Evolutionary conservation across 2,329 filamentous ascomycete genomes (phyloP).

Genomic region (Dothidotthia symphoricarpi): DNA sequence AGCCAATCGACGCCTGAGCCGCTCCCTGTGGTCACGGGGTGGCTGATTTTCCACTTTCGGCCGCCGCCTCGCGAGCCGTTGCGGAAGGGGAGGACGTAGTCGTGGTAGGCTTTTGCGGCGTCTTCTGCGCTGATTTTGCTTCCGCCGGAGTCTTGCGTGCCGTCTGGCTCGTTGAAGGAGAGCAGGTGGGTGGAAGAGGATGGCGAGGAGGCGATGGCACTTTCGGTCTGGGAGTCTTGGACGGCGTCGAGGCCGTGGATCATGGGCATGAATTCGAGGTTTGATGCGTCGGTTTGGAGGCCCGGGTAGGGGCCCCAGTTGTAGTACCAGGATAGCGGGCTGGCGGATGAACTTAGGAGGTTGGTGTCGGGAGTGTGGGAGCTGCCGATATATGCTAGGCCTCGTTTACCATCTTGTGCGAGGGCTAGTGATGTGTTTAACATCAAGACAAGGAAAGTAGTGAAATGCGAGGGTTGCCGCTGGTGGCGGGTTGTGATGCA

Average conservation of each 20-base stretch:
- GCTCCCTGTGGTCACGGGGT: conserved; percentile 68
- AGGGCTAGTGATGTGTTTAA: conserved; percentile 1
- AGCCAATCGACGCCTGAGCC: conserved; percentile 66
- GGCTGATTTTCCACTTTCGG: conserved; percentile 61
- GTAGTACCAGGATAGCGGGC: conserved; percentile 79
- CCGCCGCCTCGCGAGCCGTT: conserved; percentile 45
- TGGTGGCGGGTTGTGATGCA: conserved; percentile 3
- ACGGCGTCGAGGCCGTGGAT: conserved; percentile 62
- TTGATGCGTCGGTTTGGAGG: conserved; percentile 46
- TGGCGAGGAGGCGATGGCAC: conserved; percentile 60
- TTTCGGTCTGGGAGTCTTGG: conserved; percentile 51
- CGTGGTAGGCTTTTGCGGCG: conserved; percentile 69
- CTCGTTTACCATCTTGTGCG: conserved; percentile 62
- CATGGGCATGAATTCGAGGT: conserved; percentile 76
- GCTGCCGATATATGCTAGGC: conserved; percentile 67
- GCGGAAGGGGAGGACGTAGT: conserved; percentile 68
- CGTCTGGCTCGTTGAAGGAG: conserved; percentile 79
- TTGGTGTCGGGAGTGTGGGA: conserved; percentile 59
- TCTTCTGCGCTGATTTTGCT: conserved; percentile 59
- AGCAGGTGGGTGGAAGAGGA: conserved; percentile 64
- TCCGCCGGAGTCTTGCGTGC: conserved; percentile 57
- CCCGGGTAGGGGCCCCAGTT: conserved; percentile 63
- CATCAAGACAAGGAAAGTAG: conserved; percentile 10
- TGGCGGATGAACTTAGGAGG: conserved; percentile 59
- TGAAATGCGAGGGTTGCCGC: conserved; percentile 1